Evolutionary conservation across 1,284 basidiomycete genomes (phyloP).

Genomic region (Vanrija pseudolonga): DNA sequence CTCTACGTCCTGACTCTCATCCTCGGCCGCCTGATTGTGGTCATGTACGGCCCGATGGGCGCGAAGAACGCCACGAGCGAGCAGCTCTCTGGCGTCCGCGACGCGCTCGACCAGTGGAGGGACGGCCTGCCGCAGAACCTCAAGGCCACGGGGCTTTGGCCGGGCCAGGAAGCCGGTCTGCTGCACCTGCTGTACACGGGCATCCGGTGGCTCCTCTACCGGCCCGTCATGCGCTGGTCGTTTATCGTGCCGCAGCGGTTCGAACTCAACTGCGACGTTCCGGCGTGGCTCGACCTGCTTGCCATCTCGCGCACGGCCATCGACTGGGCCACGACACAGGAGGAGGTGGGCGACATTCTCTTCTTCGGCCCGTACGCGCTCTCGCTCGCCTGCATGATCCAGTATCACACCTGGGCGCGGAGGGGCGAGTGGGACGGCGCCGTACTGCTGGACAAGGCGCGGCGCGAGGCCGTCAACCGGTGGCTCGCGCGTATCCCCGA

Average conservation of each 20-base stretch:
- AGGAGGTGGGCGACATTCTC: slow-evolving; percentile 20
- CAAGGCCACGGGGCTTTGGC: slow-evolving; percentile 14
- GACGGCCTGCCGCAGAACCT: slow-evolving; percentile 9
- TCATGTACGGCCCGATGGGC: slow-evolving; percentile 23
- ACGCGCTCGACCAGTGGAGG: slow-evolving; percentile 19
- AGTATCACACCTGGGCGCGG: slow-evolving; percentile 23
- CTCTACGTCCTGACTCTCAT: slow-evolving; percentile 13
- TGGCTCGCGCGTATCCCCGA: slow-evolving; percentile 14
- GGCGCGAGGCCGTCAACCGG: slow-evolving; percentile 13
- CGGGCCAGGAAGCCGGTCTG: slow-evolving; percentile 19
- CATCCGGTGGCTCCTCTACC: slow-evolving; percentile 22
- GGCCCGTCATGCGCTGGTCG: slow-evolving; percentile 33
- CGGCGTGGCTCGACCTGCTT: slow-evolving; percentile 22
- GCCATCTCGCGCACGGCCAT: slow-evolving; percentile 14
- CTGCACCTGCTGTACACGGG: slow-evolving; percentile 21
- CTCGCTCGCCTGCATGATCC: slow-evolving; percentile 16
- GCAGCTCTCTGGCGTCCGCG: slow-evolving; percentile 13
- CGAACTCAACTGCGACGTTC: slow-evolving; percentile 18
- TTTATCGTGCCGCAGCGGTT: slow-evolving; percentile 25
- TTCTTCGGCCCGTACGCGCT: slow-evolving; percentile 28
- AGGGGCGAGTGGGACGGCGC: slow-evolving; percentile 33
- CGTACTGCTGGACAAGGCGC: slow-evolving; percentile 20
- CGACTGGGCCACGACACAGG: slow-evolving; percentile 25
- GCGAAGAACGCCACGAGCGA: slow-evolving; percentile 9
- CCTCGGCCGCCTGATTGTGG: slow-evolving; percentile 11